Conservation (phyloP, 345 rosid genomes). For the Firmiana major region DNA sequence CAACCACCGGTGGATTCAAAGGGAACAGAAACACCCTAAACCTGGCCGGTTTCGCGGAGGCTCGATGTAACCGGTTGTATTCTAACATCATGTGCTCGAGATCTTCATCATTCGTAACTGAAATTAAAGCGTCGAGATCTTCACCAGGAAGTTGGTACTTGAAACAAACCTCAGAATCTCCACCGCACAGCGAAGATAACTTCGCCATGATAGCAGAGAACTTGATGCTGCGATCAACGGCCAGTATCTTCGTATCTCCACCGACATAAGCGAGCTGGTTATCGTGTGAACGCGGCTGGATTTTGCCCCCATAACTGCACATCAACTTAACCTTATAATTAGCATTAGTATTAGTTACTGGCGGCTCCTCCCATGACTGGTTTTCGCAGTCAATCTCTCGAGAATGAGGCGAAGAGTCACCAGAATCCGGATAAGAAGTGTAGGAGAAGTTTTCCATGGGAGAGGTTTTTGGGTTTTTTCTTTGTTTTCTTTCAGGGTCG, state of each 20-base stretch:
- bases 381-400: slow-evolving; percentile 55
- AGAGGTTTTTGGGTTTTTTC: neutral
- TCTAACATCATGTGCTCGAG: slow-evolving; percentile 65
- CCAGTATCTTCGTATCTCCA: slow-evolving; percentile 62
- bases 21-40: slow-evolving; percentile 51
- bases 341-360: slow-evolving; percentile 8
- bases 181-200: slow-evolving; percentile 37
- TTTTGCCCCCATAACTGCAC: slow-evolving; percentile 71
- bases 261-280: slow-evolving; percentile 53
- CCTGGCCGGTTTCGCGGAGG: slow-evolving; percentile 44
- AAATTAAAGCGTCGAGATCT: slow-evolving; percentile 62
- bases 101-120: slow-evolving; percentile 66
- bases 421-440: slow-evolving; percentile 56
- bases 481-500: neutral
- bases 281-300: slow-evolving; percentile 59
- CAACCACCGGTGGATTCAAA: slow-evolving; percentile 14
- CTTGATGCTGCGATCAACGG: slow-evolving; percentile 46
- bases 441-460: slow-evolving; percentile 45
- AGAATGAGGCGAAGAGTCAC: slow-evolving; percentile 55
- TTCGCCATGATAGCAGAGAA: slow-evolving; percentile 34
- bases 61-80: slow-evolving; percentile 45
- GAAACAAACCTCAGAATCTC: slow-evolving; percentile 29
- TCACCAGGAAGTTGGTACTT: slow-evolving; percentile 73
- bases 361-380: slow-evolving; percentile 48
- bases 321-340: slow-evolving; percentile 46